Evolutionary conservation across 768 basidiomycete genomes (phyloP), one percentile per base, ranked within the genome.

Genomic region (Guyanaporus albipodus): DNA sequence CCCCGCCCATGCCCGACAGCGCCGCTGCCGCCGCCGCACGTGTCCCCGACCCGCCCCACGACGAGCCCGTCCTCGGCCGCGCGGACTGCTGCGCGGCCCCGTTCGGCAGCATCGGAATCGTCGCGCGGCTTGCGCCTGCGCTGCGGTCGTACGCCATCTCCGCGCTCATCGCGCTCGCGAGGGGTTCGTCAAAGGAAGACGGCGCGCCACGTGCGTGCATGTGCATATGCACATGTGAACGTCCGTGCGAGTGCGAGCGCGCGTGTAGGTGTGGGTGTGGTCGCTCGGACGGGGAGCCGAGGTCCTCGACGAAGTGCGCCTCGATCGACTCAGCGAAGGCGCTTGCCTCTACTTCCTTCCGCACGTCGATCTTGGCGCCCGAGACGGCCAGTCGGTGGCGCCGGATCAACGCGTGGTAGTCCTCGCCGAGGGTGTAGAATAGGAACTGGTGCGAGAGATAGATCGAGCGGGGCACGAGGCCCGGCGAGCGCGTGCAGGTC

Each of bases 401-500:
- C 27, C 81, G 79, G 29, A 85, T 77, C n/a, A 87, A 77, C 0
- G 87, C 84, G 46, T 90, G 83, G 59, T 91, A 89, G 55, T 91
- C 83, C 52, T 85, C 80, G 11, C 80, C 80, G 1, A 91, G 74
- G 2, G 80, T 75, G 55, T 79, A 76, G 71, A 95, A 95, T 10
- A 82, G 73, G 61, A 95, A 90, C 50, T 94, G 90, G 54, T 91
- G 87, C 0, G 83, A 80, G 15, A 90, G 80, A 64, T 95, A 95
- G 24, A 96, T 74, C 1, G 87, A 74, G 0, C 82, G 76, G 3
- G 91, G 87, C 0, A 88, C 74, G 28, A 89, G 70, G 2, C 66
- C 70, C 0, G 74, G 70, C 1, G 82, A 79, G 4, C 67, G 71
- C 1, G 85, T 81, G 59, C 65, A 80, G 0, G 89, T 91, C 39